Conservation (phyloP, 78 protist species). For the Monocercomonoides exilis region DNA sequence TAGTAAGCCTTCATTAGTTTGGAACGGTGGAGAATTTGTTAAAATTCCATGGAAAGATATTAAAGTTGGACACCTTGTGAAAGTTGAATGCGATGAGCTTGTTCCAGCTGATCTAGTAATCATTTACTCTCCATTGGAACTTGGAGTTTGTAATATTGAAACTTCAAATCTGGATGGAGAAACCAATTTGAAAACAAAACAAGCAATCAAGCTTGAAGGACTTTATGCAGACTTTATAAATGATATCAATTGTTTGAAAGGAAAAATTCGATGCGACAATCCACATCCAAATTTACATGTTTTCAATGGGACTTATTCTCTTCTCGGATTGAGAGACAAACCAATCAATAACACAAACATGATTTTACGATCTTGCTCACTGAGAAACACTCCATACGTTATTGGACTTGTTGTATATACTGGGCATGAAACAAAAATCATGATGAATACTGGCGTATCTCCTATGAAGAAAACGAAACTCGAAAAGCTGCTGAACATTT, state of each 20-base stretch:
- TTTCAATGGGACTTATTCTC: too few species aligned
- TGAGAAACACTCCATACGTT: too few species aligned
- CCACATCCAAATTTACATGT: too few species aligned
- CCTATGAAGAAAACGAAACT: background rate
- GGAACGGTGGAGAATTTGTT: background rate
- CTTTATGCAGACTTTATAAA: background rate
- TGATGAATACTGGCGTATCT: background rate
- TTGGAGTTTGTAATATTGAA: conserved; percentile 75
- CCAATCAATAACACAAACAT: too few species aligned
- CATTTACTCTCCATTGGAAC: conserved; percentile 45
- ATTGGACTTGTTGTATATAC: too few species aligned
- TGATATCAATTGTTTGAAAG: background rate
- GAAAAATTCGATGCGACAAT: too few species aligned
- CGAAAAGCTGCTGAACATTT: background rate
- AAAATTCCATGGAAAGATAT: conserved; percentile 17
- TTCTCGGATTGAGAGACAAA: too few species aligned
- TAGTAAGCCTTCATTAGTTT: background rate
- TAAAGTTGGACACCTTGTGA: conserved; percentile 57
- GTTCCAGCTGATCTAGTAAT: conserved; percentile 78
- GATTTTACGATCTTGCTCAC: too few species aligned
- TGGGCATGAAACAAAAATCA: too few species aligned
- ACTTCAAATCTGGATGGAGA: conserved; percentile 83
- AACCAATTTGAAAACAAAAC: conserved; percentile 3
- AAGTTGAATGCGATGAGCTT: conserved; percentile 40
- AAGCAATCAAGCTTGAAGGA: background rate